These are phyloP conservation scores for Picea sitchensis DNA, from an alignment of 75 land plant genomes.

Conservation along the genomic window DNA sequence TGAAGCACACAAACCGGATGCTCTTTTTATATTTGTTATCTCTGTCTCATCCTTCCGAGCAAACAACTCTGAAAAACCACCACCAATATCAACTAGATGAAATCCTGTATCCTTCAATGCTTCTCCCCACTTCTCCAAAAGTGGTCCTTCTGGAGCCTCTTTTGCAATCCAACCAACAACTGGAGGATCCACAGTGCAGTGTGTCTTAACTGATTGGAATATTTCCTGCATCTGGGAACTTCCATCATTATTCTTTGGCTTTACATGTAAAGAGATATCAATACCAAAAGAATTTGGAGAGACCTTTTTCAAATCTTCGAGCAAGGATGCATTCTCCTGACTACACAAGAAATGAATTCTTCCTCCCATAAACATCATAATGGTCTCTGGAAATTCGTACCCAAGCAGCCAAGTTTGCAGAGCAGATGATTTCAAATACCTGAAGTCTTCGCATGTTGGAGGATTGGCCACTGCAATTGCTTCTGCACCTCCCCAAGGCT, in stretches of 20 bases:
- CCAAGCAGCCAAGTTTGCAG: slow-evolving; percentile 52
- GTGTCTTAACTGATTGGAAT: slow-evolving; percentile 18
- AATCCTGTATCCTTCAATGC: slow-evolving; percentile 21
- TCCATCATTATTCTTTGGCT: slow-evolving; percentile 32
- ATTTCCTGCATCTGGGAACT: slow-evolving; percentile 29
- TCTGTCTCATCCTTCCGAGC: slow-evolving; percentile 47
- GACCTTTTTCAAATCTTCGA: slow-evolving; percentile 28
- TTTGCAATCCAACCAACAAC: slow-evolving; percentile 44
- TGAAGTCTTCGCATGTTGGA: slow-evolving; percentile 42
- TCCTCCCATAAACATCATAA: slow-evolving; percentile 39
- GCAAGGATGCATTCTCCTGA: slow-evolving; percentile 30
- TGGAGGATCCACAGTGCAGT: slow-evolving; percentile 14
- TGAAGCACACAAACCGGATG: slow-evolving; percentile 29
- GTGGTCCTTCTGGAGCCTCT: slow-evolving; percentile 35
- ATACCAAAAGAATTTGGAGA: slow-evolving; percentile 31
- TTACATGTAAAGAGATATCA: slow-evolving; percentile 35
- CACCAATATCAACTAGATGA: slow-evolving; percentile 29
- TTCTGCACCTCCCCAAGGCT: slow-evolving; percentile 44
- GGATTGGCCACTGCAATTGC: slow-evolving; percentile 42
- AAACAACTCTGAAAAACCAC: slow-evolving; percentile 41
- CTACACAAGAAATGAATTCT: slow-evolving; percentile 36
- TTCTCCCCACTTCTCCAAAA: slow-evolving; percentile 47
- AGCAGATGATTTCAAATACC: slow-evolving; percentile 49
- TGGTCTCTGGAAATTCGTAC: slow-evolving; percentile 49
- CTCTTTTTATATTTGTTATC: slow-evolving; percentile 36